Evolutionary conservation across 176 grass and related monocot genomes (phyloP), one percentile per base, ranked within the genome.

Genomic region (Ampelocalamus luodianensis): DNA sequence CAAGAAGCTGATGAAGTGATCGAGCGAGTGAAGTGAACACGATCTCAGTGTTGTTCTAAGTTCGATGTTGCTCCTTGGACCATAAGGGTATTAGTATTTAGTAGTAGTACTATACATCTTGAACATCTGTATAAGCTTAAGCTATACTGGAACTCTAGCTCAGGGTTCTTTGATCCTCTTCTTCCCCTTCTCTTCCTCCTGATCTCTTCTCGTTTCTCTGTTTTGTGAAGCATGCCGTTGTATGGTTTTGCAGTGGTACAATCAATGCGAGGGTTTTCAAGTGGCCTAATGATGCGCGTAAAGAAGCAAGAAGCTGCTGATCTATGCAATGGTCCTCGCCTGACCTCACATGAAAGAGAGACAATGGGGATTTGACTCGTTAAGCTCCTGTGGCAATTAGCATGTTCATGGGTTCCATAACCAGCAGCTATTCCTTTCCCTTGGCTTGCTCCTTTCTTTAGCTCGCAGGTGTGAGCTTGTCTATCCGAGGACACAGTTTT

Each of bases 111-210:
- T 43, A 66, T 66, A 53, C 58, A 1, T 65, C 6, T 24, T 22
- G 55, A 54, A 71, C 46, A 50, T 70, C 71, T 80, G 82, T 79
- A 48, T 76, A 58, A 79, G 53, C 65, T 65, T 56, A 56, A 76
- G 72, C 62, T 58, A 78, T 45, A 65, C 56, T 64, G 55, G 73
- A 65, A 83, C 80, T 55, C 65, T 49, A 34, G 65, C 80, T 79
- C 74, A 51, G 86, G 24, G 77, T 80, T 87, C 58, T 18, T 42
- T 32, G 37, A 29, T 38, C 75, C 5, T 65, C 76, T 72, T 49
- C 61, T 64, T 64, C 77, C 38, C 4, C 23, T 6, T n/a, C 22
- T 26, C 11, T n/a, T 22, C n/a, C 64, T 9, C 15, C 13, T 22
- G 3, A 3, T n/a, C 55, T 3, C 23, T 26, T 10, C 22, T 55